Evolutionary conservation across 345 rosid genomes (phyloP), one percentile per base, ranked within the genome.

Genomic region (Euphorbia peplus): DNA sequence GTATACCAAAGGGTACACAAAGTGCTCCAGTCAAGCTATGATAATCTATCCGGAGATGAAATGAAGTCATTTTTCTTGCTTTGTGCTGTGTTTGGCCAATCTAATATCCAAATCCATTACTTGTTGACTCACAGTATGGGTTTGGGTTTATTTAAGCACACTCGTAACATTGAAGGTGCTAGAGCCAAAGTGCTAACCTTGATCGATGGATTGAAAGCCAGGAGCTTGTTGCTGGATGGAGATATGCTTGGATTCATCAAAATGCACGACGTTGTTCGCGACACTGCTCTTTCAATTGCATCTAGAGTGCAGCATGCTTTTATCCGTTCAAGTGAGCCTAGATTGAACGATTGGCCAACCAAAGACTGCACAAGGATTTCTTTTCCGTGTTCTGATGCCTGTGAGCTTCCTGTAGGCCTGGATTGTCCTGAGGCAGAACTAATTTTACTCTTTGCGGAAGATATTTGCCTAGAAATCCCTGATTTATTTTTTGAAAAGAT

Each of bases 21-120:
- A 0, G 53, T 59, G 15, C 8, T 80, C 16, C 52, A 78, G 58
- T 12, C 80, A 22, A 80, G 79, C 64, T 79, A 60, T 52, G 26
- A 70, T 5, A 69, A 68, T 41, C 56, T 84, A 7, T 56, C n/a
- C 21, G 42, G 66, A 0, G 53, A 84, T 0, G 78, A 71, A 5
- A 56, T 77, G 5, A 71, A 77, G 30, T 55, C 68, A 30, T 24
- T 70, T 4, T 84, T 84, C 50, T 29, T 53, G 28, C 57, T 21
- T 53, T 53, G 57, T 22, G 25, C 28, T 21, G 28, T 22, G 13
- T 53, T 8, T 53, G 57, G 57, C 4, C 2, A 19, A 0, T 53
- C 57, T 19, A 53, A 53, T 53, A 53, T 53, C n/a, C 4, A 14
- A 21, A 53, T 22, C 57, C 57, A 21, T 2, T 19, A 22, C 29